Percentiles rank a stretch among this genome's conserved stretches.
phyloP scores from a whole-genome alignment of 768 basidiomycete genomes.

The Gloeopeniophorella convolvens region DNA sequence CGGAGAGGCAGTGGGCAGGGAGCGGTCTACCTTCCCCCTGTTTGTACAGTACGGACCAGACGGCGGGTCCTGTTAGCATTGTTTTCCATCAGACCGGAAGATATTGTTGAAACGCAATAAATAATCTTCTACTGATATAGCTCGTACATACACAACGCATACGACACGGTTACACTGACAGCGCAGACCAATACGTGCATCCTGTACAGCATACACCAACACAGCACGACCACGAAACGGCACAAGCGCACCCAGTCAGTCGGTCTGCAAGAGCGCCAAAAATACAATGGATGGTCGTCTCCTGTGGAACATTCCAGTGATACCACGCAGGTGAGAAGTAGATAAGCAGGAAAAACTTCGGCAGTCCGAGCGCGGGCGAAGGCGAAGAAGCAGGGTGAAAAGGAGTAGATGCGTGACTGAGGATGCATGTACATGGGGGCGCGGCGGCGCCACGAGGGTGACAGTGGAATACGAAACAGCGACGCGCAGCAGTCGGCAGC shows the following conservation, averaged over 20 bases:
- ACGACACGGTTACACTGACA: not conserved
- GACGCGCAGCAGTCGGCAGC: not conserved
- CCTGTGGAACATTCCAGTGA: not conserved
- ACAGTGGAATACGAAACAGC: not conserved
- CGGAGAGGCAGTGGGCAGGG: not conserved
- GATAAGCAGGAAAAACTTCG: not conserved
- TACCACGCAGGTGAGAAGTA: not conserved
- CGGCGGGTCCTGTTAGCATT: no score
- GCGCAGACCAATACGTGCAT: not conserved
- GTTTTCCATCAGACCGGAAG: no score
- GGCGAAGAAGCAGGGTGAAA: not conserved
- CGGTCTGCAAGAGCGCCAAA: not conserved
- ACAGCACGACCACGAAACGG: constrained; percentile 2
- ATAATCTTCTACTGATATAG: not conserved
- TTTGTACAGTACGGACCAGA: no score
- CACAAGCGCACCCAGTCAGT: not conserved
- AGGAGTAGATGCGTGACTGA: not conserved
- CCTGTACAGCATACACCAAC: not conserved
- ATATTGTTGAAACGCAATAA: not conserved
- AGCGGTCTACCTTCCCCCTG: no score
- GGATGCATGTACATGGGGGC: not conserved
- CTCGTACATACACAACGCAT: not conserved
- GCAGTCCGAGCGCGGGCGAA: not conserved
- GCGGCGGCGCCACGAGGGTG: not conserved
- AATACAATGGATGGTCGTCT: not conserved